phyloP scores from a whole-genome alignment of 345 rosid species.

The Hevea brasiliensis region DNA sequence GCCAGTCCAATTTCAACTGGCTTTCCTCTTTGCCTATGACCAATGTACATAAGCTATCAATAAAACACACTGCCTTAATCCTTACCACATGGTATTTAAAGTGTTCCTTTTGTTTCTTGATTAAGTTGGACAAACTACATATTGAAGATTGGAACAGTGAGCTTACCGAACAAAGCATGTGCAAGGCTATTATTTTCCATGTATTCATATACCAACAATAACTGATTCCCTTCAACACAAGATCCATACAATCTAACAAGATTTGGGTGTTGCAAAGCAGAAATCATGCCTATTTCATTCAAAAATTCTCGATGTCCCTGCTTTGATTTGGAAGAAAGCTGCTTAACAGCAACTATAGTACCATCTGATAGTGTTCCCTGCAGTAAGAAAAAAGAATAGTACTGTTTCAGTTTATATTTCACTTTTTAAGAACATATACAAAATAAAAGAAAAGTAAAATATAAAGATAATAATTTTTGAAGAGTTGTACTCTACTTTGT shows the following conservation, averaged over 20 bases:
- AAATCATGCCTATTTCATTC: slow-evolving; percentile 41
- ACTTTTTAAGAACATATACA: background rate
- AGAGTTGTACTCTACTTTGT: slow-evolving; percentile 43
- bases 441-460: background rate
- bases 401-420: background rate
- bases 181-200: slow-evolving; percentile 38
- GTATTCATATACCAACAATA: slow-evolving; percentile 34
- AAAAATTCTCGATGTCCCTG: slow-evolving; percentile 24
- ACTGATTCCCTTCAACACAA: slow-evolving; percentile 32
- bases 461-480: too few species aligned
- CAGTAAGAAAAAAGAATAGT: background rate
- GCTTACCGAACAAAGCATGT: slow-evolving; percentile 36
- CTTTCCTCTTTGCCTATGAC: background rate
- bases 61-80: background rate
- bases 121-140: background rate
- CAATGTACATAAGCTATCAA: background rate
- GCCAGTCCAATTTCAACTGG: slow-evolving; percentile 24
- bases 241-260: slow-evolving; percentile 37
- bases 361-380: slow-evolving; percentile 67
- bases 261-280: slow-evolving; percentile 37
- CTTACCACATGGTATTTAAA: background rate
- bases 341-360: slow-evolving; percentile 62
- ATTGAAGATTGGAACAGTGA: background rate
- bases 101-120: background rate
- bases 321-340: slow-evolving; percentile 43